These are phyloP conservation scores for Sporisorium graminicola DNA, from an alignment of 1,284 basidiomycete genomes.

Conservation along the genomic window DNA sequence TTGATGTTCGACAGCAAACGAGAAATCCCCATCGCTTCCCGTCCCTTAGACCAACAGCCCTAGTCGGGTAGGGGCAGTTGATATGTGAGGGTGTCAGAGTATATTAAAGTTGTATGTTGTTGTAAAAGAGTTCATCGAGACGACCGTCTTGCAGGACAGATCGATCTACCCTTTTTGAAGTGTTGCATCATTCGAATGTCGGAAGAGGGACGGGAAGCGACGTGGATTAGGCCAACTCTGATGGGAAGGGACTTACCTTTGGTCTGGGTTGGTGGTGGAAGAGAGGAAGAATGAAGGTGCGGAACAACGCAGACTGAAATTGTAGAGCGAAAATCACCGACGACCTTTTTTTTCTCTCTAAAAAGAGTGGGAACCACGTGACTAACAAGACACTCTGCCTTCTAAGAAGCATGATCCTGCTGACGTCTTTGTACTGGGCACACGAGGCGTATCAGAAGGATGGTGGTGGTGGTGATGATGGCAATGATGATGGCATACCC, in stretches of 20 bases:
- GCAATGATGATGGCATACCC: too few relatives aligned
- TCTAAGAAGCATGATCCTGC: too few relatives aligned
- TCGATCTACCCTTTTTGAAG: constrained; percentile 39
- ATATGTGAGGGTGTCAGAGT: constrained; percentile 33
- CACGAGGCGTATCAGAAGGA: not conserved
- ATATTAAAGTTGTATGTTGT: constrained; percentile 58
- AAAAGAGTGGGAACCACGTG: constrained; percentile 19
- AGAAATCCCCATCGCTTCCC: not conserved
- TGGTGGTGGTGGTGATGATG: not conserved
- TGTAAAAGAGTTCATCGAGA: constrained; percentile 37
- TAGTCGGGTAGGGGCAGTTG: not conserved
- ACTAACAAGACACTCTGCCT: not conserved
- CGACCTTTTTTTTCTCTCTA: not conserved
- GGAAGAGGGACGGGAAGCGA: not conserved
- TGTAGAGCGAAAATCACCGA: not conserved
- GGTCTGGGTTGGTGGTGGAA: constrained; percentile 22
- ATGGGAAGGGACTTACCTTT: constrained; percentile 14
- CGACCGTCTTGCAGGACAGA: constrained; percentile 46
- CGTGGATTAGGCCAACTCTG: not conserved
- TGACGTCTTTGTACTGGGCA: not conserved
- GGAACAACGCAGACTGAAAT: not conserved
- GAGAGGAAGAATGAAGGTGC: constrained; percentile 10
- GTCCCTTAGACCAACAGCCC: not conserved
- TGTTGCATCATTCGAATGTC: constrained; percentile 31
- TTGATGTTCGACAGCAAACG: not conserved